Base-by-base conservation (phyloP, 768 basidiomycete genomes). In the Leccinum incarnatum region DNA sequence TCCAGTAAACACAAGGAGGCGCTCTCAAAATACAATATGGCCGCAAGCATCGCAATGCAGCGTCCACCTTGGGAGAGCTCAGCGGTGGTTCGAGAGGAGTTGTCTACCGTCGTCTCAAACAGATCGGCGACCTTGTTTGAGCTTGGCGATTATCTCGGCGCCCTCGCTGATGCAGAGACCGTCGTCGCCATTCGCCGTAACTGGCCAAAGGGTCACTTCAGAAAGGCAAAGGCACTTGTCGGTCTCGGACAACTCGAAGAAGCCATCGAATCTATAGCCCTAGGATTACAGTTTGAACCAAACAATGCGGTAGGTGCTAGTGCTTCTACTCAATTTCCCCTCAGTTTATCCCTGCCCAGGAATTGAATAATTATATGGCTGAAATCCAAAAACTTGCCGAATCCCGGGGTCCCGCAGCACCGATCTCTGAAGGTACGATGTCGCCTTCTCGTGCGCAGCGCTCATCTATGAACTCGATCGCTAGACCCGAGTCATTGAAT, bases 161-260 rank as follows among this genome's bases (percentile, higher is more conserved):
- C 94, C 4, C 76, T 95, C 8, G 86, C 86, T 27, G 97, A 99
- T 68, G 95, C 97, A 0, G 95, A 98, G 57, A 86, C 87, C 2
- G 94, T 98, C 67, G 88, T 97, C 45, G 74, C 83, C 62, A 76
- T 97, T 53, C 90, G 93, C 67, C 80, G 87, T 56, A 86, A 85
- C 48, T 98, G 96, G 95, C 84, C 90, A 66, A 99, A 98, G 69
- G 97, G 95, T 0, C 92, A 98, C 73, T 97, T 97, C 79, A 82
- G 97, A 58, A 95, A 91, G 69, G 91, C 93, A 2, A 93, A 93
- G 70, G 93, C 96, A 0, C 77, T 99, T 46, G 77, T 91, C 2
- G 93, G 83, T 21, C 78, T 99, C 52, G 81, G 79, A 3, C 75
- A 79, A 48, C 74, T 84, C 56, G 75, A 85, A 46, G 95, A 96